Evolutionary conservation across 495 filamentous ascomycete genomes (phyloP).

Genomic region (Lasiosphaeria ovina): DNA sequence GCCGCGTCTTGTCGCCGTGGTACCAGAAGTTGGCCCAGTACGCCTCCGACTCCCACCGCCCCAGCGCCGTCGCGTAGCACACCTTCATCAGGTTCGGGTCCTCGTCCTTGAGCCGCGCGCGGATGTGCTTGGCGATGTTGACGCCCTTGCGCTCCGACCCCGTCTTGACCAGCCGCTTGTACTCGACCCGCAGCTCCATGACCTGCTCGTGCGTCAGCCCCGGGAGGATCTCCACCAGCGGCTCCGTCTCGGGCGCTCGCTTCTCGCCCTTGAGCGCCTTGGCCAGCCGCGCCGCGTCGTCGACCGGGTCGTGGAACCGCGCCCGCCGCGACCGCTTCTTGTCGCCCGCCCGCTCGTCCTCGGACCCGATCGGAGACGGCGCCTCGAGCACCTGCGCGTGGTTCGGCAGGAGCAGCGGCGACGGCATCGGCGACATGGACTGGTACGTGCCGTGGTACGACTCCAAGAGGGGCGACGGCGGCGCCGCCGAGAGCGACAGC

Average conservation of each 20-base stretch:
- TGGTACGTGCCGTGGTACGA: slow-evolving; percentile 95
- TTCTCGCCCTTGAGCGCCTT: slow-evolving; percentile 69
- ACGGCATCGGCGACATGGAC: slow-evolving; percentile 92
- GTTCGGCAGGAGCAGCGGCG: slow-evolving; percentile 56
- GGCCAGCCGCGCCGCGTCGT: slow-evolving; percentile 73
- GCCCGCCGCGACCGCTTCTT: slow-evolving; percentile 53
- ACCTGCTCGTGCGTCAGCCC: slow-evolving; percentile 81
- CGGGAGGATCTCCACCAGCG: slow-evolving; percentile 81
- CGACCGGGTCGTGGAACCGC: slow-evolving; percentile 71
- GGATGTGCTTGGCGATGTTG: slow-evolving; percentile 95
- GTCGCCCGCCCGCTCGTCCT: slow-evolving; percentile 37
- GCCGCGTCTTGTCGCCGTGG: slow-evolving; percentile 77
- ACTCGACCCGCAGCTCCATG: slow-evolving; percentile 76
- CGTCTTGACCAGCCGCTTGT: slow-evolving; percentile 82
- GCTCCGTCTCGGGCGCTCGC: slow-evolving; percentile 61
- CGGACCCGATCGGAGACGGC: slow-evolving; percentile 43
- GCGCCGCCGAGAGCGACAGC: slow-evolving; percentile 54
- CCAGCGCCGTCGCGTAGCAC: slow-evolving; percentile 85
- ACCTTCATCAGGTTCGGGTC: slow-evolving; percentile 74
- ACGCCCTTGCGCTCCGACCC: slow-evolving; percentile 71
- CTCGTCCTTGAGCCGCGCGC: slow-evolving; percentile 68
- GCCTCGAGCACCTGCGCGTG: slow-evolving; percentile 37
- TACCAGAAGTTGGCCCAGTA: slow-evolving; percentile 99
- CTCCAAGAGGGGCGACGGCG: slow-evolving; percentile 82
- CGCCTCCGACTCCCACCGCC: slow-evolving; percentile 88